A percentile compares a stretch with the other conserved stretches of the same genome.
Evolutionary conservation across 257 asterid genomes (phyloP).

Genomic region (Solanum chiquidenum): DNA sequence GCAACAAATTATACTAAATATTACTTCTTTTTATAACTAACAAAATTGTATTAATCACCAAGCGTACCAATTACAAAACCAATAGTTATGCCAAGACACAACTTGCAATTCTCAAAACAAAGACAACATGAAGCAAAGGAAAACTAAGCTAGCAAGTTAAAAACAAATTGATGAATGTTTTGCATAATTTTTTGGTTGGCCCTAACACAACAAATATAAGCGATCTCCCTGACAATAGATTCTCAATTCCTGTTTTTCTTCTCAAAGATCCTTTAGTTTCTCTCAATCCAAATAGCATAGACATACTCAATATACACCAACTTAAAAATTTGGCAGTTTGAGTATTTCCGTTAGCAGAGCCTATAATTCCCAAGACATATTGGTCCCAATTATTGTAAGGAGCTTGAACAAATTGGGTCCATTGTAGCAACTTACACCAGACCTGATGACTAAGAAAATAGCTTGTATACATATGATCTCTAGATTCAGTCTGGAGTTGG

Average conservation of each 20-base stretch:
- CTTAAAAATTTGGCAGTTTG: not conserved
- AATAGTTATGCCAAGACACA: not conserved
- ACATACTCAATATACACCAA: not conserved
- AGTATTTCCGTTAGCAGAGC: not conserved
- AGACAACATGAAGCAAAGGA: not conserved
- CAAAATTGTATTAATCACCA: not conserved
- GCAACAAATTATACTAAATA: too few relatives aligned
- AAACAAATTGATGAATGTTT: not conserved
- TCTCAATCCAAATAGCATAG: not conserved
- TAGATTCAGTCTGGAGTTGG: not conserved
- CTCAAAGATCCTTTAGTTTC: not conserved
- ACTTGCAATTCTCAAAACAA: not conserved
- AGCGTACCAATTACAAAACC: not conserved
- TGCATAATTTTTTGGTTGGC: not conserved
- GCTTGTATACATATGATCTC: not conserved
- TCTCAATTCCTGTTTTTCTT: not conserved
- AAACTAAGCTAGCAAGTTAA: not conserved
- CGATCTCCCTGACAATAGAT: too few relatives aligned
- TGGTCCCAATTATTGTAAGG: not conserved
- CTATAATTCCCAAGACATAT: not conserved
- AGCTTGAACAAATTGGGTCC: not conserved
- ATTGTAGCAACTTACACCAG: not conserved
- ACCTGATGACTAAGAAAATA: not conserved
- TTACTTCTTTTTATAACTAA: not conserved
- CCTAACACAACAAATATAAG: not conserved